Evolutionary conservation across 768 basidiomycete species (phyloP).

Genomic region (Tylopilus rubrobrunneus): DNA sequence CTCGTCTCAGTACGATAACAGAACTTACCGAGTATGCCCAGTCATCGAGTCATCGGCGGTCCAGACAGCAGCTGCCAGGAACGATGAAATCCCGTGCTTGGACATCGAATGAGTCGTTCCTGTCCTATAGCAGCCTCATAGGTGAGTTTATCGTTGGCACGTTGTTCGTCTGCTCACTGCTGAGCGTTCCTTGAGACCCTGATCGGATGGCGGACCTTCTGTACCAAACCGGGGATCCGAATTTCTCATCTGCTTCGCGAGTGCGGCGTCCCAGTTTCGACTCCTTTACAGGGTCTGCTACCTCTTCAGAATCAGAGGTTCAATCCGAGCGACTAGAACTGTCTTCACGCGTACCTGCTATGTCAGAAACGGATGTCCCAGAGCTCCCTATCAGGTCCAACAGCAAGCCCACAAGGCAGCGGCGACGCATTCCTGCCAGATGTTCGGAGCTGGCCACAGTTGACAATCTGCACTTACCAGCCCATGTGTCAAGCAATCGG

Average conservation of each 20-base stretch:
- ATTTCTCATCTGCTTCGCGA: slow-evolving; percentile 70
- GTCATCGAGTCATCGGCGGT: slow-evolving; percentile 45
- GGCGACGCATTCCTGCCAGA: too few relatives aligned
- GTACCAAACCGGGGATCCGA: slow-evolving; percentile 41
- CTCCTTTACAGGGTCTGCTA: slow-evolving; percentile 44
- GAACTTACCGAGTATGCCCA: slow-evolving; percentile 66
- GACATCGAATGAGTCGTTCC: slow-evolving; percentile 34
- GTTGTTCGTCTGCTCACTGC: slow-evolving; percentile 5
- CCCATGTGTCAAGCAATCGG: background rate
- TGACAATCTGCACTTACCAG: background rate
- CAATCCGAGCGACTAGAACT: slow-evolving; percentile 31
- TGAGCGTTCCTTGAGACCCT: slow-evolving; percentile 11
- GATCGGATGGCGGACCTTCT: slow-evolving; percentile 2
- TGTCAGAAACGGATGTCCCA: slow-evolving; percentile 49
- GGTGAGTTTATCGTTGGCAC: slow-evolving; percentile 38
- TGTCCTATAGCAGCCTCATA: slow-evolving; percentile 62
- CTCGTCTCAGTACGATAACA: slow-evolving; percentile 58
- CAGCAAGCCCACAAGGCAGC: slow-evolving; percentile 19
- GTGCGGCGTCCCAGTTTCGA: slow-evolving; percentile 53
- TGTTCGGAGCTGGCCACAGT: too few relatives aligned
- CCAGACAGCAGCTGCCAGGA: slow-evolving; percentile 36
- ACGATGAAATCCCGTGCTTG: slow-evolving; percentile 39
- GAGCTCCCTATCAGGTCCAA: slow-evolving; percentile 42
- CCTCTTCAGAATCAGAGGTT: slow-evolving; percentile 35
- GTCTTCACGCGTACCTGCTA: slow-evolving; percentile 40